phyloP scores from a whole-genome alignment of 352 stramenopile species.

The Lagenidium sp. region DNA sequence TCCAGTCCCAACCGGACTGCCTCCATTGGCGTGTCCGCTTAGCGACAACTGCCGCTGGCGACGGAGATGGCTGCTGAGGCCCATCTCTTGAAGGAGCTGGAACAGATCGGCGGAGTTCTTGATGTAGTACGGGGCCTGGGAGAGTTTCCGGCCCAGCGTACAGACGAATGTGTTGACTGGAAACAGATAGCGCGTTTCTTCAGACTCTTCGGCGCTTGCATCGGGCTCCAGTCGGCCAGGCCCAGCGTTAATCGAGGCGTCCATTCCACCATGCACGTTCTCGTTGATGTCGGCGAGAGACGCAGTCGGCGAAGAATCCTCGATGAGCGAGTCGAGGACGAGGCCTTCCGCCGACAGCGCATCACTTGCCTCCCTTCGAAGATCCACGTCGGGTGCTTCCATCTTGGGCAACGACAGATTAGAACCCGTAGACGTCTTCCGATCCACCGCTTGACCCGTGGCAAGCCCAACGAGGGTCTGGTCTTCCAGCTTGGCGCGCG shows the following conservation, averaged over 20 bases:
- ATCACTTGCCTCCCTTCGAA: no score
- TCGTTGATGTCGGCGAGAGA: not conserved
- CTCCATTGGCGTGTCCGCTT: no score
- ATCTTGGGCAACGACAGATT: no score
- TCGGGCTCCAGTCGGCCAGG: no score
- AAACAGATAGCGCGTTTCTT: conserved; percentile 53
- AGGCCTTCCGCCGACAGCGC: not conserved
- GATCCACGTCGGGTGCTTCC: no score
- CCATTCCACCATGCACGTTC: not conserved
- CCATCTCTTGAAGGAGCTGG: conserved; percentile 78
- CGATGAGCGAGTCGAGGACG: not conserved
- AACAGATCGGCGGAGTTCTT: conserved; percentile 83
- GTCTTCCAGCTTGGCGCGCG: conserved; percentile 56
- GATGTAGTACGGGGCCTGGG: conserved; percentile 80
- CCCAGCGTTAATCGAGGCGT: no score
- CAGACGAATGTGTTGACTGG: conserved; percentile 83
- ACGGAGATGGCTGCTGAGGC: conserved; percentile 71
- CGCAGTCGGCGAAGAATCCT: not conserved
- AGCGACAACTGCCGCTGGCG: conserved; percentile 60
- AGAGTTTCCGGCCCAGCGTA: conserved; percentile 72
- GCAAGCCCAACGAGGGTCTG: not conserved
- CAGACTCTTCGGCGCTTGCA: conserved; percentile 20
- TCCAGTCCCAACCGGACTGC: no score
- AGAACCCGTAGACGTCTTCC: conserved; percentile 1
- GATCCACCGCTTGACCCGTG: not conserved